Base-by-base conservation (phyloP, 352 stramenopile genomes). In the Pythium dissotocum region DNA sequence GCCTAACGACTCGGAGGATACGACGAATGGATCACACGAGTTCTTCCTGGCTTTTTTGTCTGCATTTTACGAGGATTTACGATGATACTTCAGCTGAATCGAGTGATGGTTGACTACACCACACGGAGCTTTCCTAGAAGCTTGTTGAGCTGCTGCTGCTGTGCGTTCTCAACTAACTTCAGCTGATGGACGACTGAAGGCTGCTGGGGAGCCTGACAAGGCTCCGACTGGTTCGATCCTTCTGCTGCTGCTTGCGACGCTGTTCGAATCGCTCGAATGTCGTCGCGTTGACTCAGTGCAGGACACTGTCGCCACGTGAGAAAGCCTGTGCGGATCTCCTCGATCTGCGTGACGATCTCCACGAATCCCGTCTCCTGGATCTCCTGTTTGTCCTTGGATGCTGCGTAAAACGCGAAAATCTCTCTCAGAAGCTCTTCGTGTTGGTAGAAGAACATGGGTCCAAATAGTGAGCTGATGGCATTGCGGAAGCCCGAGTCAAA, bases 271-370 rank as follows among this genome's bases (percentile, higher is more conserved):
- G 9, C n/a, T 18, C 52, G 49, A 2, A 56, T 38, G 4, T 48
- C 28, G 5, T 53, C 16, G 1, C 57, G 40, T 18, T 18, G 4
- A 12, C 51, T 24, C 10, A 82, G 72, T 1, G 71, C 69, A 21
- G 67, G 63, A 57, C 80, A 87, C 35, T 91, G 79, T 32, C 69
- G 21, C 83, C 79, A 90, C n/a, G 61, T 55, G 6, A 88, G 61
- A 28, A 83, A 77, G 0, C 71, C 67, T 9, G 33, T 21, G 4
- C 72, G 73, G 18, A 91, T 74, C 62, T 91, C 83, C 55, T 85
- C 77, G 26, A 90, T 79, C 52, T 82, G 62, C 0, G 81, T 91
- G 24, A 83, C 74, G 28, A 91, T 83, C 58, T 89, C 79, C n/a
- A 89, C 48, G 52, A 90, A 91, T 7, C 65, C 70, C 18, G 58